Evolutionary conservation across 345 rosid genomes (phyloP).

Genomic region (Bretschneidera sinensis): DNA sequence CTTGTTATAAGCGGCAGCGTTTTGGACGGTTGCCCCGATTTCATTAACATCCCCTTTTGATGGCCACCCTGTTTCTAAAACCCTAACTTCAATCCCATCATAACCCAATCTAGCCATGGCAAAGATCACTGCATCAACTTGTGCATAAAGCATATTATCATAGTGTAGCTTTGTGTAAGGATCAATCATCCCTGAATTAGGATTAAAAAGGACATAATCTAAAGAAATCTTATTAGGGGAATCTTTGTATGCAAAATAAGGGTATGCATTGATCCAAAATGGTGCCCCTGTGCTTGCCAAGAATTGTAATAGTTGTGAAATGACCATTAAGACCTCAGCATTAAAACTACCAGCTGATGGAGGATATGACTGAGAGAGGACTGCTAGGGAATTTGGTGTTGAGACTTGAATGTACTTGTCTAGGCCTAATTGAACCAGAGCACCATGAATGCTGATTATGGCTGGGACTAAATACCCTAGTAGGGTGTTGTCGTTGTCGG

Average conservation of each 20-base stretch:
- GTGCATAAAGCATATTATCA: constrained; percentile 95
- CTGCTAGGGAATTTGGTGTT: constrained; percentile 66
- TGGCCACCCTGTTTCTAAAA: constrained; percentile 98
- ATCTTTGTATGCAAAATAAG: constrained; percentile 91
- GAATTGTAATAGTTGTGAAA: constrained; percentile 62
- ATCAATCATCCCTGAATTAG: constrained; percentile 81
- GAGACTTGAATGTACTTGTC: constrained; percentile 68
- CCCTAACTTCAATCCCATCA: constrained; percentile 60
- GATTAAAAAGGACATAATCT: constrained; percentile 80
- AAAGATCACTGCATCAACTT: constrained; percentile 72
- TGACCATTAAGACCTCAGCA: constrained; percentile 38
- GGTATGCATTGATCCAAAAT: constrained; percentile 95
- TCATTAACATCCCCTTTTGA: constrained; percentile 79
- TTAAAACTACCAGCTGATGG: constrained; percentile 87
- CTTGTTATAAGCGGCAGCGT: constrained; percentile 71
- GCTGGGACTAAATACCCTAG: constrained; percentile 66
- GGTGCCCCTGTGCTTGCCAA: constrained; percentile 50
- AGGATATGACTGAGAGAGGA: constrained; percentile 72
- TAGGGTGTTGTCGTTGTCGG: constrained; percentile 46
- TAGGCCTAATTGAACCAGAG: constrained; percentile 67
- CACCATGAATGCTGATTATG: constrained; percentile 63
- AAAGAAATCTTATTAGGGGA: constrained; percentile 53
- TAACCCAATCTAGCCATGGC: constrained; percentile 75
- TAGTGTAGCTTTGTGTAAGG: constrained; percentile 67
- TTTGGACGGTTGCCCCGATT: constrained; percentile 57